A percentile compares a stretch with the other conserved stretches of the same genome.
Evolutionary conservation across 179 eudicot species (phyloP).

Genomic region (Actinidia arguta): DNA sequence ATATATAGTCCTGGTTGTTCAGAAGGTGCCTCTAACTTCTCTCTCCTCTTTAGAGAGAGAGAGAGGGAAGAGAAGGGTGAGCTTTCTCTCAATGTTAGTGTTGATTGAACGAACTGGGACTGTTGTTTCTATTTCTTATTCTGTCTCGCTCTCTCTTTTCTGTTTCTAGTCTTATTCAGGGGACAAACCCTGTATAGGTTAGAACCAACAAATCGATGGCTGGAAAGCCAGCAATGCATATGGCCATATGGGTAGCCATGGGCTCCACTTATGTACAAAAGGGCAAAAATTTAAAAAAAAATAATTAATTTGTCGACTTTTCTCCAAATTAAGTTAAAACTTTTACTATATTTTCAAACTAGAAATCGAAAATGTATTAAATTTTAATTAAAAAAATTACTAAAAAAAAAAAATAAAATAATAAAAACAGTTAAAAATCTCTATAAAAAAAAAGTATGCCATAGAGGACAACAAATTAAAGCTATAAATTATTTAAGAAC

Average conservation of each 20-base stretch:
- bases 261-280: neutral
- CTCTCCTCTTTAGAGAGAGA: neutral
- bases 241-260: neutral
- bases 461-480: too few species aligned
- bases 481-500: too few species aligned
- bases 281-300: too few species aligned
- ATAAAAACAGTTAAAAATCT: too few species aligned
- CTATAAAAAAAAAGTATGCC: too few species aligned
- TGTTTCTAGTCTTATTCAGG: neutral
- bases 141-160: neutral
- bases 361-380: too few species aligned
- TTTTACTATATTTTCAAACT: too few species aligned
- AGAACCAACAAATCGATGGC: conserved; percentile 19
- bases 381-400: too few species aligned
- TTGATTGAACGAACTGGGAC: conserved; percentile 7
- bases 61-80: neutral
- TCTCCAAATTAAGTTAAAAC: too few species aligned
- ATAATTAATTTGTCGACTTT: too few species aligned
- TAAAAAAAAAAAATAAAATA: too few species aligned
- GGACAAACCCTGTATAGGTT: neutral
- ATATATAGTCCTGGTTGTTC: too few species aligned
- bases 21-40: neutral
- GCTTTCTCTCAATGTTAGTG: neutral
- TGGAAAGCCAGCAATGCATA: conserved; percentile 13
- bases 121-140: neutral